Conservation (phyloP, 352 stramenopile genomes). For the Aphanomyces astaci region DNA sequence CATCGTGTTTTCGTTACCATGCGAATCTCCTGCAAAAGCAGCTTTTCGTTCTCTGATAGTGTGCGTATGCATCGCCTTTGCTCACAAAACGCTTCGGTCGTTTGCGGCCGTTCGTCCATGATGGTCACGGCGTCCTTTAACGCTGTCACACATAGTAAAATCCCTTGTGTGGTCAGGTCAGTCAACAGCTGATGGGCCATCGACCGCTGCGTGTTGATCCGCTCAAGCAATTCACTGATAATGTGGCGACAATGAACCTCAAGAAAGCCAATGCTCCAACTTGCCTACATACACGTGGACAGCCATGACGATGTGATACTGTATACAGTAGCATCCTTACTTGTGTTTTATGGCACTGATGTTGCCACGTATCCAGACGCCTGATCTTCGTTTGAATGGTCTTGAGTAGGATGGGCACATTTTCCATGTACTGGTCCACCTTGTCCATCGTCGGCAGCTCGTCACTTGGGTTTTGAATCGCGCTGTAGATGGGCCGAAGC, state of each 20-base stretch:
- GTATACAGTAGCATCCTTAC: background rate
- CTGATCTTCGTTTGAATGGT: background rate
- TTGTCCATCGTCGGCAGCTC: constrained; percentile 5
- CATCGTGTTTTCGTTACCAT: constrained; percentile 26
- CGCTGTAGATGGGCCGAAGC: constrained; percentile 13
- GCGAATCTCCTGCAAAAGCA: constrained; percentile 55
- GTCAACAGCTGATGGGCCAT: constrained; percentile 35
- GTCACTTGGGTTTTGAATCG: background rate
- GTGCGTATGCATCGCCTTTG: constrained; percentile 52
- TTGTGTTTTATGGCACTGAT: constrained; percentile 15
- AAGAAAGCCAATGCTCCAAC: constrained; percentile 63
- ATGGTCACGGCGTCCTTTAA: constrained; percentile 43
- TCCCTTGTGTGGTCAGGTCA: constrained; percentile 31
- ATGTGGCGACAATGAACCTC: constrained; percentile 61
- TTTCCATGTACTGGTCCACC: background rate
- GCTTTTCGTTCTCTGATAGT: constrained; percentile 45
- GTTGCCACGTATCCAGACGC: constrained; percentile 16
- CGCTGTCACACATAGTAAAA: constrained; percentile 33
- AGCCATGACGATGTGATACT: background rate
- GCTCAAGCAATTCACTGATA: constrained; percentile 51
- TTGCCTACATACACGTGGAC: constrained; percentile 19
- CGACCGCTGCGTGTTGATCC: constrained; percentile 44
- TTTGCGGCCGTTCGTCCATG: constrained; percentile 57
- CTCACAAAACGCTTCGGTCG: constrained; percentile 64
- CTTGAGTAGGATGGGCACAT: background rate